phyloP scores from a whole-genome alignment of 805 yeast species.

The Starmera amethionina region DNA sequence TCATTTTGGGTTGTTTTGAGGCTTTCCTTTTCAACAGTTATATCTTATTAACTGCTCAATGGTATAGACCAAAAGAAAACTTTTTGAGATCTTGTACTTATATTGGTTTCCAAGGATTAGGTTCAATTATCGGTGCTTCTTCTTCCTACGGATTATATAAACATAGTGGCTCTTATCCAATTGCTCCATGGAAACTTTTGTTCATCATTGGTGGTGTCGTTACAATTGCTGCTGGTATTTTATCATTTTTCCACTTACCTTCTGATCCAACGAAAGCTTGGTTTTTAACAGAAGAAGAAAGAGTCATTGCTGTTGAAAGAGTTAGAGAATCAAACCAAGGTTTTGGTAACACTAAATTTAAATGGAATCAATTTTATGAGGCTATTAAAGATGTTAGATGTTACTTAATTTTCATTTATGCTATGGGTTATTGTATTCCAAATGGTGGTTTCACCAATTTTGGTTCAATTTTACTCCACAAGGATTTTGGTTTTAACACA shows the following conservation, averaged over 20 bases:
- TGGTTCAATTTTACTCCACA: constrained; percentile 39
- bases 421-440: constrained; percentile 23
- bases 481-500: constrained; percentile 35
- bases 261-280: constrained; percentile 32
- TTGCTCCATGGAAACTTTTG: constrained; percentile 41
- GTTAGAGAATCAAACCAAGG: constrained; percentile 36
- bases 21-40: constrained; percentile 11
- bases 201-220: constrained; percentile 43
- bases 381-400: constrained; percentile 30
- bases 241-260: constrained; percentile 33
- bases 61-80: constrained; percentile 32
- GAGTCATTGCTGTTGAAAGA: constrained; percentile 28
- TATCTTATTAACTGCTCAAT: constrained; percentile 35
- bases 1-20: neutral
- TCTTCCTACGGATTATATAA: constrained; percentile 36
- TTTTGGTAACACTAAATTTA: constrained; percentile 34
- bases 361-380: constrained; percentile 33
- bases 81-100: constrained; percentile 29
- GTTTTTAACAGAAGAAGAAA: constrained; percentile 29
- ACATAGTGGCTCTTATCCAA: constrained; percentile 20
- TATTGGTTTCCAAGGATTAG: constrained; percentile 34
- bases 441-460: constrained; percentile 43
- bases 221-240: constrained; percentile 34
- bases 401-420: constrained; percentile 26
- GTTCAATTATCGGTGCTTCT: constrained; percentile 34